These are phyloP conservation scores for Cercospora citrullina DNA, from an alignment of 2,329 filamentous ascomycete genomes.

Conservation along the genomic window DNA sequence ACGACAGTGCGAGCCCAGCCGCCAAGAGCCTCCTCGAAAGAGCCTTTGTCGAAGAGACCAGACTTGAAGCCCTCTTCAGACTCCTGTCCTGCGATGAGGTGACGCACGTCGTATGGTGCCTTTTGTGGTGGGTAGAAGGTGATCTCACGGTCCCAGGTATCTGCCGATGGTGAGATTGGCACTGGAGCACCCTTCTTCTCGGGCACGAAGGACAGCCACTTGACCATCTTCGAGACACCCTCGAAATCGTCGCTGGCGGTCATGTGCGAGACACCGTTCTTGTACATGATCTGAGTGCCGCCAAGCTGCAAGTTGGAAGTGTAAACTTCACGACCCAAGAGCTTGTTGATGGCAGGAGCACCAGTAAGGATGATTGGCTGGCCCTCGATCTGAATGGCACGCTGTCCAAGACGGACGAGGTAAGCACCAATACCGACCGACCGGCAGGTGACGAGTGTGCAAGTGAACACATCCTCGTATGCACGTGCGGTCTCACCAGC, in stretches of 20 bases:
- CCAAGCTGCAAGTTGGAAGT: conserved; percentile 98
- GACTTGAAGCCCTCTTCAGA: conserved; percentile 82
- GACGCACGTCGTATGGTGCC: conserved; percentile 87
- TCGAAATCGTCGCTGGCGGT: conserved; percentile 97
- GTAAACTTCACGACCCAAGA: conserved; percentile 96
- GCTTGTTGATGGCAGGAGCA: conserved; percentile 95
- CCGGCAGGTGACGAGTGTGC: conserved; percentile 94
- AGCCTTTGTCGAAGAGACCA: conserved; percentile 94
- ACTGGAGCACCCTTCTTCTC: conserved; percentile 92
- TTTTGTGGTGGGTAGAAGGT: conserved; percentile 77
- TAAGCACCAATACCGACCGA: conserved; percentile 99
- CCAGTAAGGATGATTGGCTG: conserved; percentile 98
- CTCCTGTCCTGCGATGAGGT: conserved; percentile 86
- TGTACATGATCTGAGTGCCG: conserved; percentile 99
- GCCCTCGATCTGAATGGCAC: conserved; percentile 97
- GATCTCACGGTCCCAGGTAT: conserved; percentile 91
- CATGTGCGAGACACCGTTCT: conserved; percentile 99
- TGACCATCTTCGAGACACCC: conserved; percentile 94
- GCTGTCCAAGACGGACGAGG: conserved; percentile 94
- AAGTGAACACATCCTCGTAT: conserved; percentile 98
- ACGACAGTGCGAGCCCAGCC: conserved; percentile 98
- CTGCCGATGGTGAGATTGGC: conserved; percentile 82
- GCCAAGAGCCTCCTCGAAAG: conserved; percentile 93
- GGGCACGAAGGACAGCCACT: conserved; percentile 96
- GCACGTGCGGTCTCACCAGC: conserved; percentile 94